Evolutionary conservation across 2,329 filamentous ascomycete species (phyloP), one percentile per base, ranked within the genome.

Genomic region (Fusarium cyanostomum): DNA sequence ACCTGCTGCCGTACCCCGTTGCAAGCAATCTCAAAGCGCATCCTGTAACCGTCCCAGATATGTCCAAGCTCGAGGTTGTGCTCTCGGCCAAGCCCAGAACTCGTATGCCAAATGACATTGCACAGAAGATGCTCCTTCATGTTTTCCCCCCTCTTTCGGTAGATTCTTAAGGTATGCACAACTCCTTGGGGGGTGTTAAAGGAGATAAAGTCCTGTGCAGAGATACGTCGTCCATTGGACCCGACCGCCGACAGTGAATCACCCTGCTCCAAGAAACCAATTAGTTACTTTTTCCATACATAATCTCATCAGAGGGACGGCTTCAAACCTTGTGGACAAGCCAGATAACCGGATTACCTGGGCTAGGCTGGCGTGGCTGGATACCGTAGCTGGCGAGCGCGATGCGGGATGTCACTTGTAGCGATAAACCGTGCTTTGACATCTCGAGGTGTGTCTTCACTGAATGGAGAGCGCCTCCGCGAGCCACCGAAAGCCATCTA

Each of bases 321-420:
- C n/a, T n/a, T 8, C 16, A 0, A 21, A 56, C 42, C 15, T 37
- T 11, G 0, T 1, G 1, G 0, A 44, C n/a, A 12, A 59, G 43
- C 56, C 52, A 57, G 1, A 6, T 4, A 11, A 41, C 7, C 8
- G 21, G 13, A 3, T n/a, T 10, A 1, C 13, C 21, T 4, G 0
- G 2, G 4, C 2, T 2, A 2, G n/a, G n/a, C n/a, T n/a, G n/a
- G n/a, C n/a, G n/a, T n/a, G 5, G 3, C 2, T 12, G 2, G 4
- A 52, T 30, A 3, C 56, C 52, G 11, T 38, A 57, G 5, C 3
- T 18, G 1, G 13, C 12, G 8, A 15, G 15, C 2, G 30, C 9
- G 7, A 57, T 10, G 8, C 44, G 45, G 3, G 43, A 59, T 13
- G 21, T n/a, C 1, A 57, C 10, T 0, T 8, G 1, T 11, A 15